These are phyloP conservation scores for Actinomucor elegans DNA, from an alignment of 371 early-diverging fungal genomes.

Conservation along the genomic window DNA sequence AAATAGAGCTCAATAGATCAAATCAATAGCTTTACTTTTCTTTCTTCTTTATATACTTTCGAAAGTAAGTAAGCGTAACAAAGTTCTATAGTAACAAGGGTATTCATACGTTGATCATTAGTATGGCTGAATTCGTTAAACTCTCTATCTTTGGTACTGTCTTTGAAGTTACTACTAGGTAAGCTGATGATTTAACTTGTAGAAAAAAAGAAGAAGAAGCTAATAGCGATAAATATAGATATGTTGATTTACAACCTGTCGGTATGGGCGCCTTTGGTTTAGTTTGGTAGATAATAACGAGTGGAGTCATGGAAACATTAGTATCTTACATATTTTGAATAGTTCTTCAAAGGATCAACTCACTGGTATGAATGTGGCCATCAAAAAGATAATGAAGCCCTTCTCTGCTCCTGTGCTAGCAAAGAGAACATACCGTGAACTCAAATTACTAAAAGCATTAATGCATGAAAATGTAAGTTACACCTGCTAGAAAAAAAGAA, in stretches of 20 bases:
- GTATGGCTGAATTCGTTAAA: constrained; percentile 83
- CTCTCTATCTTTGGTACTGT: constrained; percentile 90
- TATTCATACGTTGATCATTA: background rate
- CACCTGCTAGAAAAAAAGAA: background rate
- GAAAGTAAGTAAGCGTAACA: background rate
- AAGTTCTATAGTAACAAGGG: background rate
- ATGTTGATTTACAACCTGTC: constrained; percentile 91
- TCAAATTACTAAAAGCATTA: constrained; percentile 87
- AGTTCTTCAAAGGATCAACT: constrained; percentile 89
- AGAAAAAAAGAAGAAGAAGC: background rate
- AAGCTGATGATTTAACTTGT: constrained; percentile 17
- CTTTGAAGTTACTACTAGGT: constrained; percentile 91
- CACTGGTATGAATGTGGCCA: constrained; percentile 83
- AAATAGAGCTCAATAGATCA: constrained; percentile 5
- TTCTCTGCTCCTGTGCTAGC: constrained; percentile 90
- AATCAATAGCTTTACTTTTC: background rate
- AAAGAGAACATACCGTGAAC: constrained; percentile 92
- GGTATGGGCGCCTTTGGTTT: constrained; percentile 98
- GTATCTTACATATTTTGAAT: too few species aligned
- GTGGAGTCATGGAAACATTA: too few species aligned
- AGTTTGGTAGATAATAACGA: constrained; percentile 73
- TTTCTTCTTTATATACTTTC: background rate
- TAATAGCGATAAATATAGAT: constrained; percentile 46
- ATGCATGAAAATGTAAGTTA: constrained; percentile 80
- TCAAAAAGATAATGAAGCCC: constrained; percentile 95